A percentile compares a stretch with the other conserved stretches of the same genome.
These are phyloP conservation scores for Avena atlantica DNA, from an alignment of 176 grass and related monocot species.

Conservation along the genomic window DNA sequence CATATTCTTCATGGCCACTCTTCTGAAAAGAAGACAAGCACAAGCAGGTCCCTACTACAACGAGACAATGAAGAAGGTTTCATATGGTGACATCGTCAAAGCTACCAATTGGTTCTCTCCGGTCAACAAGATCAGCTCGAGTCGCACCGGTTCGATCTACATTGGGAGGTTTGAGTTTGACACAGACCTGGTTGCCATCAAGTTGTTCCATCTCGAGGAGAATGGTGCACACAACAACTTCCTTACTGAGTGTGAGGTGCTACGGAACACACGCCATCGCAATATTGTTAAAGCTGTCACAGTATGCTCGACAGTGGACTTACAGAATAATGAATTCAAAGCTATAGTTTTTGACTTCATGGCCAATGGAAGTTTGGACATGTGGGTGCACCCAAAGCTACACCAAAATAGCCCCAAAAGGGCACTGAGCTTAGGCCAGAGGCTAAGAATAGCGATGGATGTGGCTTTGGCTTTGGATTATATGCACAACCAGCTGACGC, in stretches of 20 bases:
- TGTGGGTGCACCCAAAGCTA: constrained; percentile 28
- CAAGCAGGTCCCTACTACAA: background rate
- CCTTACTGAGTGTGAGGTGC: background rate
- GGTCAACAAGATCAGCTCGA: constrained; percentile 7
- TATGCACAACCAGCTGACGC: constrained; percentile 41
- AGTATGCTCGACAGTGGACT: constrained; percentile 30
- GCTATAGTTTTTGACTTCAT: constrained; percentile 40
- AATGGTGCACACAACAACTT: background rate
- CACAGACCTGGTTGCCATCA: constrained; percentile 34
- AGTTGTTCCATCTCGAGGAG: constrained; percentile 28
- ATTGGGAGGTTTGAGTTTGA: constrained; percentile 40
- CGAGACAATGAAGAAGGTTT: constrained; percentile 41
- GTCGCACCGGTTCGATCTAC: constrained; percentile 11
- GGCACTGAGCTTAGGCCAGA: constrained; percentile 8
- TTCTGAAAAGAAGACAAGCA: background rate
- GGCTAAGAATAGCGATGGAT: background rate
- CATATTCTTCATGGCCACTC: background rate
- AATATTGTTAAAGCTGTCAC: constrained; percentile 38
- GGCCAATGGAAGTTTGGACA: constrained; percentile 43
- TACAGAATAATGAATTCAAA: constrained; percentile 42
- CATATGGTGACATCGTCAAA: constrained; percentile 37
- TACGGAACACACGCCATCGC: constrained; percentile 11
- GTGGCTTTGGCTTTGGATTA: constrained; percentile 40
- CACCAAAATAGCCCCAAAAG: background rate
- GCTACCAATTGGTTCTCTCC: constrained; percentile 43